phyloP scores from a whole-genome alignment of 2,329 filamentous ascomycete genomes.

The Aspergillus unguis region DNA sequence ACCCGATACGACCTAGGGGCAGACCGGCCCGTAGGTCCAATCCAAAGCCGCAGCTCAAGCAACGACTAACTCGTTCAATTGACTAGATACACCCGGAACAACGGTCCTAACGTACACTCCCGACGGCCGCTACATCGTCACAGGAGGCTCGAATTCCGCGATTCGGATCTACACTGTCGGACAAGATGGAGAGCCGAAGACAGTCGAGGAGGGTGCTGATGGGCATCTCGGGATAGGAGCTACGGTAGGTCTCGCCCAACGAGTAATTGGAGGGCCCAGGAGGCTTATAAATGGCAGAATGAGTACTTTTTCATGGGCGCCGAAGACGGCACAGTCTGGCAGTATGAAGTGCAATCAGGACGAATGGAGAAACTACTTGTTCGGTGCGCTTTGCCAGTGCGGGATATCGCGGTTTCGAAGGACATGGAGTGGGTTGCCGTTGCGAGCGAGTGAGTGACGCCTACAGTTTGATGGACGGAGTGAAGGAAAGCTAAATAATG shows the following conservation, averaged over 20 bases:
- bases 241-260: slow-evolving; percentile 46
- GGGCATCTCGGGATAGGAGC: slow-evolving; percentile 77
- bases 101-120: slow-evolving; percentile 89
- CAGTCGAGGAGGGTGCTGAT: slow-evolving; percentile 87
- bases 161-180: slow-evolving; percentile 90
- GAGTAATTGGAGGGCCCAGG: background rate
- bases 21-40: slow-evolving; percentile 48
- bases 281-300: slow-evolving; percentile 48
- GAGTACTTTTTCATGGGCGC: slow-evolving; percentile 84
- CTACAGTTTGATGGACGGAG: background rate
- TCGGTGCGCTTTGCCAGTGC: slow-evolving; percentile 77
- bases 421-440: slow-evolving; percentile 88
- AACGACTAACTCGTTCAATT: background rate
- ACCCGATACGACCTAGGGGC: slow-evolving; percentile 37
- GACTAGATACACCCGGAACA: slow-evolving; percentile 71
- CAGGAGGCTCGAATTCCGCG: slow-evolving; percentile 88
- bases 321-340: slow-evolving; percentile 93
- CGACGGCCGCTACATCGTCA: slow-evolving; percentile 80
- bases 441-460: slow-evolving; percentile 71
- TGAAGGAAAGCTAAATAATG: too few species aligned
- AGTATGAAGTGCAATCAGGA: slow-evolving; percentile 72
- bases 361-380: slow-evolving; percentile 76
- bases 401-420: slow-evolving; percentile 77
- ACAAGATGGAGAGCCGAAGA: slow-evolving; percentile 86
- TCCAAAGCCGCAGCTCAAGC: background rate